These are phyloP conservation scores for Russula foetens DNA, from an alignment of 768 basidiomycete species.

Conservation along the genomic window DNA sequence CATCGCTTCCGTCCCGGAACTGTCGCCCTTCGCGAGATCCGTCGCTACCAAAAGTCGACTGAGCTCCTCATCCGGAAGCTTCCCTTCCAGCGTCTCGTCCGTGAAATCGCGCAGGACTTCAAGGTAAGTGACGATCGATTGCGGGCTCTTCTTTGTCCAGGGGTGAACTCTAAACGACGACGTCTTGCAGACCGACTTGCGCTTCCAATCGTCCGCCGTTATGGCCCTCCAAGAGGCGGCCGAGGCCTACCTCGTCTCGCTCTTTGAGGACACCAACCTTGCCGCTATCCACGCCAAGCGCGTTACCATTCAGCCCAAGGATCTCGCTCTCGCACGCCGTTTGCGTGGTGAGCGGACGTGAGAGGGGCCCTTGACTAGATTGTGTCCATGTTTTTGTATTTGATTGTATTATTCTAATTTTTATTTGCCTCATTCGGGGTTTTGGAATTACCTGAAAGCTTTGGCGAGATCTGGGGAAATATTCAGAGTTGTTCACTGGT, in stretches of 20 bases:
- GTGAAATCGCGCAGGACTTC: constrained; percentile 60
- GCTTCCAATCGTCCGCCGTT: constrained; percentile 59
- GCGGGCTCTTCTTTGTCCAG: too few species aligned
- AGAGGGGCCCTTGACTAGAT: constrained; percentile 2
- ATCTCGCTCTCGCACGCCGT: constrained; percentile 41
- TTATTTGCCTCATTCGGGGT: background rate
- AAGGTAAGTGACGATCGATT: constrained; percentile 33
- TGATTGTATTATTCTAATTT: constrained; percentile 22
- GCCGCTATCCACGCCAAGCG: constrained; percentile 49
- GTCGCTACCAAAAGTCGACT: constrained; percentile 34
- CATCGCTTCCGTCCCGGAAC: constrained; percentile 34
- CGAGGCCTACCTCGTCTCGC: constrained; percentile 37
- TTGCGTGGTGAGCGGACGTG: constrained; percentile 40
- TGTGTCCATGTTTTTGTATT: constrained; percentile 13
- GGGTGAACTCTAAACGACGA: too few species aligned
- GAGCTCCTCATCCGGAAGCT: constrained; percentile 40
- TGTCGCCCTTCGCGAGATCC: constrained; percentile 33
- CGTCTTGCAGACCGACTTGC: constrained; percentile 48
- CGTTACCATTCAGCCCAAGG: constrained; percentile 49
- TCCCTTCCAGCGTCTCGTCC: constrained; percentile 58
- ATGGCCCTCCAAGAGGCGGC: constrained; percentile 55
- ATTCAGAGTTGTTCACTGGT: too few species aligned
- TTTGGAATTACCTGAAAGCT: background rate
- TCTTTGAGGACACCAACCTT: constrained; percentile 42
- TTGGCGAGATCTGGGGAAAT: too few species aligned